Base-by-base conservation (phyloP, 2,329 filamentous ascomycete genomes). In the Rutstroemia sydowiana region DNA sequence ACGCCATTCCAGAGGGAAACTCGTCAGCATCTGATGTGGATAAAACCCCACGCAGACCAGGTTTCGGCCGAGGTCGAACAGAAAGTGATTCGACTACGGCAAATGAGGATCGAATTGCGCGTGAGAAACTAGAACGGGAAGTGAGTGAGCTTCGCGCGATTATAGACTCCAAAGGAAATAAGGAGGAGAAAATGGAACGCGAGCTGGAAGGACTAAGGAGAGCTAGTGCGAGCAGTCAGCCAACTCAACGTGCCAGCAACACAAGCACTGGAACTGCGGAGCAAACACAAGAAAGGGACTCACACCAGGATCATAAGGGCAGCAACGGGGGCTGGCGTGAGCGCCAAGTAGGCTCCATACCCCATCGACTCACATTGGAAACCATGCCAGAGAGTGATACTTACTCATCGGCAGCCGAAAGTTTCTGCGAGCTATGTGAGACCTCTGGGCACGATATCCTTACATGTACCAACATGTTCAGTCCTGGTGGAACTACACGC, bases 401-500 rank as follows among this genome's bases (percentile, higher is more conserved):
- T 13, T 78, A 85, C 68, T 87, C 85, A 34, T 81, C 79, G 26
- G 78, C 81, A 20, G 88, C 85, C 36, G 87, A 90, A 65, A 83
- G 60, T 46, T 65, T 65, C 50, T 97, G 92, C 70, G 93, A 97
- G 71, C 93, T 97, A 56, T 97, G 92, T 71, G 91, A 96, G 72
- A 88, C 87, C 31, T 78, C 81, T 43, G 91, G 92, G 14, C 92
- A 97, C 65, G 92, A 97, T 63, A 95, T 97, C 55, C 75, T 97
- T 52, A 95, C 88, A 20, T 97, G 92, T 75, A 90, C 87, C 48
- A 92, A 89, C 68, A 93, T 95, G 84, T 92, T 88, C 55, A 66
- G 61, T 36, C 56, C 62, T 7, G 62, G 62, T 50, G 59, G 57
- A n/a, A 39, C 43, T 45, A 42, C 48, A 10, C 31, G 47, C 11